Conservation (phyloP, 164 flowering plant genomes). For the Chimonanthus salicifolius region DNA sequence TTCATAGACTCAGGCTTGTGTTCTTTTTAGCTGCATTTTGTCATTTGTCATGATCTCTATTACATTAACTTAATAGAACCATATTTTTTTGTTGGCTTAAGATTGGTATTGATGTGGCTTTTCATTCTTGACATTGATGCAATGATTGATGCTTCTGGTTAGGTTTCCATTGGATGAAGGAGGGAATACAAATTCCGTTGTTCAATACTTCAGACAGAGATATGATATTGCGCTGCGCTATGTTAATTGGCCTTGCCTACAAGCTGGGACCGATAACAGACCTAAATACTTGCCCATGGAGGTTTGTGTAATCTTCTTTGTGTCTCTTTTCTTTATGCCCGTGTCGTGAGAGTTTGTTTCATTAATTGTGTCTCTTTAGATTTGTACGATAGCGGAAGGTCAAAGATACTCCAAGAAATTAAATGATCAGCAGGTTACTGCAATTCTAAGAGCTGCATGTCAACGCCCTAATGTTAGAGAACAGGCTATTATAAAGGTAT, state of each 20-base stretch:
- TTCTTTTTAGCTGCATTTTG: not conserved
- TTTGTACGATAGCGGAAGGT: constrained; percentile 56
- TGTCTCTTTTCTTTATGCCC: not conserved
- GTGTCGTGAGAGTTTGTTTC: not conserved
- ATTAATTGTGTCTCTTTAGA: constrained; percentile 21
- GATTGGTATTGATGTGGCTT: not conserved
- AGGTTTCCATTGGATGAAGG: constrained; percentile 25
- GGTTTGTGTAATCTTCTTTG: constrained; percentile 10
- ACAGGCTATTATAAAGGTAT: not conserved
- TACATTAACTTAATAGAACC: not conserved
- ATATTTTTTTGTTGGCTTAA: not conserved
- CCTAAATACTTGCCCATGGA: constrained; percentile 31
- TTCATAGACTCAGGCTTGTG: not conserved
- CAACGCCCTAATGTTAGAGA: constrained; percentile 55
- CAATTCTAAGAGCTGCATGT: constrained; percentile 57
- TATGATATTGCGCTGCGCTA: constrained; percentile 12
- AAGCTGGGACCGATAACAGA: constrained; percentile 25
- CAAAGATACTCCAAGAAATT: constrained; percentile 57
- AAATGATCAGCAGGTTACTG: constrained; percentile 64
- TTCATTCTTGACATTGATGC: not conserved
- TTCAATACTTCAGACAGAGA: constrained; percentile 21
- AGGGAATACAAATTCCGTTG: constrained; percentile 13
- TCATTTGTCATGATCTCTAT: not conserved
- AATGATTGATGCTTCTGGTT: not conserved
- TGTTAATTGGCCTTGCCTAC: constrained; percentile 25